Percentiles rank a stretch among this genome's conserved stretches.
phyloP scores from a whole-genome alignment of 2,329 filamentous ascomycete species.

The Cladosporium halotolerans region DNA sequence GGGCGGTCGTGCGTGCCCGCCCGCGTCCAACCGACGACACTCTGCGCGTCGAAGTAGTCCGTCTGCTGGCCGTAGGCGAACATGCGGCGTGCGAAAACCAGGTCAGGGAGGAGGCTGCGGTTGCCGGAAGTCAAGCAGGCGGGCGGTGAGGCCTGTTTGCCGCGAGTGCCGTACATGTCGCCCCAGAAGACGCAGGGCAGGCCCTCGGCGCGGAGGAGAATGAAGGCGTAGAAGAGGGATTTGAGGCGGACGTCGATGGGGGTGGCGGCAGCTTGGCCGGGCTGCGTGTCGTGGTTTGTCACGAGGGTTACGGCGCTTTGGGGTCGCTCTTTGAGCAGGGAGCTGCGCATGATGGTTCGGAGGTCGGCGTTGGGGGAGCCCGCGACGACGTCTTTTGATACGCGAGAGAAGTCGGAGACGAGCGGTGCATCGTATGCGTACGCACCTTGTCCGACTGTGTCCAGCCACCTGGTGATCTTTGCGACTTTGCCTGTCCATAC shows the following conservation, averaged over 20 bases:
- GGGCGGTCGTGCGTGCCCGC: slow-evolving; percentile 39
- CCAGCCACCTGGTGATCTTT: slow-evolving; percentile 49
- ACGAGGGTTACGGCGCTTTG: slow-evolving; percentile 51
- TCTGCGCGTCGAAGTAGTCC: slow-evolving; percentile 56
- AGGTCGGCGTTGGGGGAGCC: slow-evolving; percentile 51
- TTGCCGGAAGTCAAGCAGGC: slow-evolving; percentile 19
- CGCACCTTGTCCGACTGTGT: slow-evolving; percentile 44
- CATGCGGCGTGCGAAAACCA: slow-evolving; percentile 57
- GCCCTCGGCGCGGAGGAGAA: slow-evolving; percentile 58
- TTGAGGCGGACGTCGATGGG: slow-evolving; percentile 63
- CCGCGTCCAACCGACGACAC: slow-evolving; percentile 58
- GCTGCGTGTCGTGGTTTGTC: slow-evolving; percentile 65
- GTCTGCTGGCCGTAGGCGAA: slow-evolving; percentile 61
- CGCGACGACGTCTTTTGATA: slow-evolving; percentile 42
- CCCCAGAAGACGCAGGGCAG: slow-evolving; percentile 66
- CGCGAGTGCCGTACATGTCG: slow-evolving; percentile 59
- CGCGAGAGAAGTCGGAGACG: slow-evolving; percentile 58
- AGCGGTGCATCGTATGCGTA: slow-evolving; percentile 64
- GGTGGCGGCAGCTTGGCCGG: slow-evolving; percentile 57
- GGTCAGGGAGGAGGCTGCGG: slow-evolving; percentile 42
- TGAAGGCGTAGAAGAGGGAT: slow-evolving; percentile 64
- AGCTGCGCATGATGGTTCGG: slow-evolving; percentile 33
- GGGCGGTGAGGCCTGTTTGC: slow-evolving; percentile 46
- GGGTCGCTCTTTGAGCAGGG: slow-evolving; percentile 19
- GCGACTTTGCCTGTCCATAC: slow-evolving; percentile 58